Conservation (phyloP, 2,329 filamentous ascomycete genomes). For the Ceratocystis harringtonii region DNA sequence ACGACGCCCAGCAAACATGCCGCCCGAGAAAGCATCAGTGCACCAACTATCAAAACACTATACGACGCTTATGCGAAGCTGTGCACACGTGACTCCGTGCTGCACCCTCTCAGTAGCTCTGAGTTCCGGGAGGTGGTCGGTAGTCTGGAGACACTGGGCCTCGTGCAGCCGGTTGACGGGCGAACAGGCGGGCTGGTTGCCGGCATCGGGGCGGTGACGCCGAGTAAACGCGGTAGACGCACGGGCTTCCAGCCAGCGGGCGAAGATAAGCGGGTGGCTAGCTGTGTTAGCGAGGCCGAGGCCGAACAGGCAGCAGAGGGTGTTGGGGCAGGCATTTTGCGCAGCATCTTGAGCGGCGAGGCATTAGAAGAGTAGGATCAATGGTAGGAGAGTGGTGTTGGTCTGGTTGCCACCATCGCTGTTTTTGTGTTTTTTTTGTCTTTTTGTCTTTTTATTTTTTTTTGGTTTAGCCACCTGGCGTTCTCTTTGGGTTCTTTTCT, state of each 20-base stretch:
- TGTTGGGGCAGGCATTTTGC: slow-evolving; percentile 44
- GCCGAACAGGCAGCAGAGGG: slow-evolving; percentile 55
- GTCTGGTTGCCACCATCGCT: neutral
- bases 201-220: slow-evolving; percentile 39
- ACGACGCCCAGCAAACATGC: slow-evolving; percentile 43
- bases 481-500: neutral
- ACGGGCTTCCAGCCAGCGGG: slow-evolving; percentile 35
- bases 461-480: neutral
- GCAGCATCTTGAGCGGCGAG: slow-evolving; percentile 46
- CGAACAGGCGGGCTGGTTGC: slow-evolving; percentile 52
- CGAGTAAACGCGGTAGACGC: slow-evolving; percentile 52
- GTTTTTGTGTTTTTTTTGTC: neutral
- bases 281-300: slow-evolving; percentile 67
- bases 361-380: slow-evolving; percentile 33
- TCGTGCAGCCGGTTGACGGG: slow-evolving; percentile 56
- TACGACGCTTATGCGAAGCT: slow-evolving; percentile 72
- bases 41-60: slow-evolving; percentile 68
- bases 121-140: slow-evolving; percentile 90
- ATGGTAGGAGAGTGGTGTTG: neutral
- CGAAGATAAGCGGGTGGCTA: slow-evolving; percentile 67
- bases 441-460: neutral
- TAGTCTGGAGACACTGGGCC: slow-evolving; percentile 73
- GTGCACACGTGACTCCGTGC: slow-evolving; percentile 73
- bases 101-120: slow-evolving; percentile 76
- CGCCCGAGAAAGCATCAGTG: slow-evolving; percentile 30